Conservation (phyloP, 441 rosid species). For the Manihot esculenta region DNA sequence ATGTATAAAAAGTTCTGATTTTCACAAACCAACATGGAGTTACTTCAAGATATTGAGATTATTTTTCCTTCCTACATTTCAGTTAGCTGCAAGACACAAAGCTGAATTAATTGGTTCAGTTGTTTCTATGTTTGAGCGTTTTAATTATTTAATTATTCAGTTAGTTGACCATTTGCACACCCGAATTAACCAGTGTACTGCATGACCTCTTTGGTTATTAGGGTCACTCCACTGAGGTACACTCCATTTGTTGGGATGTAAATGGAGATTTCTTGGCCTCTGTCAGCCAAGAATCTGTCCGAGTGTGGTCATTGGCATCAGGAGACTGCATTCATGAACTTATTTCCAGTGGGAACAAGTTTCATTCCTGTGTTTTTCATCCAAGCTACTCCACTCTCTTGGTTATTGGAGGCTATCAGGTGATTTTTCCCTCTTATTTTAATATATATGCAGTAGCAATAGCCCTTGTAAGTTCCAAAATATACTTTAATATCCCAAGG, state of each 20-base stretch:
- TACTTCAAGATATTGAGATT: no score
- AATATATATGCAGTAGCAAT: no score
- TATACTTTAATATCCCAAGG: no score
- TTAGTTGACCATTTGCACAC: no score
- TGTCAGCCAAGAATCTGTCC: constrained; percentile 59
- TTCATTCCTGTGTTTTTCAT: constrained; percentile 71
- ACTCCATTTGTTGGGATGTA: constrained; percentile 66
- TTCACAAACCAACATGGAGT: no score
- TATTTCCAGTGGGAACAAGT: constrained; percentile 47
- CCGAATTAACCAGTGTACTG: not conserved
- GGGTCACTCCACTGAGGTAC: constrained; percentile 56
- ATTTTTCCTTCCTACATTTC: no score
- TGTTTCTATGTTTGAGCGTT: no score
- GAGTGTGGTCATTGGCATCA: constrained; percentile 56
- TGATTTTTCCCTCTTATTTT: constrained; percentile 14
- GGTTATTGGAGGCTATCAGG: constrained; percentile 65
- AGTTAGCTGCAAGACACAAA: no score
- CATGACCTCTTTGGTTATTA: constrained; percentile 11
- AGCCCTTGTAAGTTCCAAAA: no score
- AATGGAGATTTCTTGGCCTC: constrained; percentile 64
- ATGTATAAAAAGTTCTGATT: no score
- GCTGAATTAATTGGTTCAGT: no score
- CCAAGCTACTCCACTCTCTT: constrained; percentile 53
- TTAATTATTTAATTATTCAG: no score
- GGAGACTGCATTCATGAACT: constrained; percentile 66